phyloP scores from a whole-genome alignment of 331 rosid genomes.

The Telfairia occidentalis region DNA sequence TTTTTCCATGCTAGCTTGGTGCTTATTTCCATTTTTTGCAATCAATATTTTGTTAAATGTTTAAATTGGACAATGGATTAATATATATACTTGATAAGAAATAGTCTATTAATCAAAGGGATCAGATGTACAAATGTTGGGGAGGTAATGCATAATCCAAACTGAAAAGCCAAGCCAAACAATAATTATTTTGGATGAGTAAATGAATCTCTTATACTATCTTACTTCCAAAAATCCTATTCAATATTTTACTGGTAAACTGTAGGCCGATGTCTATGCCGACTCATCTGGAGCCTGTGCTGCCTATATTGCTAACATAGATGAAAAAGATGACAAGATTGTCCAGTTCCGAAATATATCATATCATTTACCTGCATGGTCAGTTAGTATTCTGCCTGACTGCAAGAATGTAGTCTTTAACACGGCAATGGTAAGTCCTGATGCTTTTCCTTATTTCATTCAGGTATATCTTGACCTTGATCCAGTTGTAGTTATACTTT shows the following conservation, averaged over 20 bases:
- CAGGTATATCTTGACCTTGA: not conserved
- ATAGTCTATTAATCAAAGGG: not conserved
- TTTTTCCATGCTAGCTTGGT: conserved; percentile 15
- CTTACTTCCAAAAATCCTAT: not conserved
- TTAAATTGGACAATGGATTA: not conserved
- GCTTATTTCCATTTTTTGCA: not conserved
- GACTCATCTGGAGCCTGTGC: conserved; percentile 78
- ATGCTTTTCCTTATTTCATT: conserved; percentile 9
- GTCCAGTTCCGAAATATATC: conserved; percentile 57
- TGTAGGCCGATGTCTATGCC: conserved; percentile 75
- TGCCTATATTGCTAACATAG: conserved; percentile 64
- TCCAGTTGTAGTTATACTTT: not conserved
- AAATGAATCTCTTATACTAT: not conserved
- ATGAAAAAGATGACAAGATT: conserved; percentile 66
- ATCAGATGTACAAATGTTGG: not conserved
- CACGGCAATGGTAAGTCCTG: conserved; percentile 62
- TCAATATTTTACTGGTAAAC: conserved; percentile 13
- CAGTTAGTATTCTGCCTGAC: conserved; percentile 94
- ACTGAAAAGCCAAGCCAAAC: not conserved
- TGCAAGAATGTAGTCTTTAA: conserved; percentile 79
- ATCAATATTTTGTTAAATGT: not conserved
- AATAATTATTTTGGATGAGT: not conserved
- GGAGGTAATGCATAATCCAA: not conserved
- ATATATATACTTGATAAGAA: not conserved
- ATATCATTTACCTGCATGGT: conserved; percentile 91